Evolutionary conservation across 768 basidiomycete genomes (phyloP), one percentile per base, ranked within the genome.

Genomic region (Asterophora parasitica): DNA sequence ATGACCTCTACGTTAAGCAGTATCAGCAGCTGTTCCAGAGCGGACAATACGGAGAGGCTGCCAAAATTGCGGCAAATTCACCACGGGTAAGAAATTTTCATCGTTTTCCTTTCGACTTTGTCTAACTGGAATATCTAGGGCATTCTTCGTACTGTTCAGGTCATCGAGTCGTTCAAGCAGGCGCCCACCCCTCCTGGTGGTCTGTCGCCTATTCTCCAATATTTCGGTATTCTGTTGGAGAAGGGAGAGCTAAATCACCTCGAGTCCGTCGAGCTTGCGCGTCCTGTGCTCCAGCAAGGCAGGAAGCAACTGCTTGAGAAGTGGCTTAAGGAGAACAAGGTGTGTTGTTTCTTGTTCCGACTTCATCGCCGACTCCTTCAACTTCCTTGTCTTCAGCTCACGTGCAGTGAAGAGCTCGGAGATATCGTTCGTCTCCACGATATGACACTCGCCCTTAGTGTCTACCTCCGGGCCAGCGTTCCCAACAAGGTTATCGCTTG

Each of bases 271-370:
- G 96, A 99, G 65, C 80, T 99, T 38, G 96, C 96, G 1, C 82
- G 93, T 39, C 96, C 96, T 13, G 96, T 99, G 7, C 72, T 99
- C 37, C 86, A 90, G 56, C 96, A 99, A 70, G 92, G 92, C 30
- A 83, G 92, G 65, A 98, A 99, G 69, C 92, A 97, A 60, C 73
- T 98, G 37, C 74, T 99, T 12, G 96, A 99, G 74, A 98, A 98
- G 61, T 99, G 96, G 96, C 71, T 99, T 52, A 99, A 99, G 70
- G 96, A 99, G 76, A 97, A 96, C 73, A 99, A 98, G 83, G 93
- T 85, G 38, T 37, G 65, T 54, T 11, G 27, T 13, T 39, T 23
- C 19, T 38, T 17, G n/a, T n/a, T n/a, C n/a, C n/a, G n/a, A n/a
- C 7, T 28, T 46, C 15, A 23, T 17, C 41, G n/a, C 20, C 7